Conservation (phyloP, 2,329 filamentous ascomycete species). For the Fusarium sp. region DNA sequence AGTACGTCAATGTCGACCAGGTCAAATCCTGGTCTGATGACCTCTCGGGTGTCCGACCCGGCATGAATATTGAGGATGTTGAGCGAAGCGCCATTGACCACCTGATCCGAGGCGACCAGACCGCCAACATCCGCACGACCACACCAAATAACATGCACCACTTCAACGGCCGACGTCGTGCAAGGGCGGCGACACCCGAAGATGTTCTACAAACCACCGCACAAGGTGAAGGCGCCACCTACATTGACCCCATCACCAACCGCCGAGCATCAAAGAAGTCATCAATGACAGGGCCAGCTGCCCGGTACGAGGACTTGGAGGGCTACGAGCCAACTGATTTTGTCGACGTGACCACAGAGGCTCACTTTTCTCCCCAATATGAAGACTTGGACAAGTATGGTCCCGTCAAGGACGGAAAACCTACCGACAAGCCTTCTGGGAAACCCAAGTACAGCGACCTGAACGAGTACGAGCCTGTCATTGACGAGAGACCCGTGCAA, state of each 20-base stretch:
- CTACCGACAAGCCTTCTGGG: constrained; percentile 35
- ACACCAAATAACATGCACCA: constrained; percentile 55
- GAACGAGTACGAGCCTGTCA: constrained; percentile 55
- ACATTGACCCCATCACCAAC: constrained; percentile 74
- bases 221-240: constrained; percentile 26
- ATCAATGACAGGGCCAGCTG: constrained; percentile 36
- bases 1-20: constrained; percentile 56
- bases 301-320: constrained; percentile 53
- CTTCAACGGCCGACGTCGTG: constrained; percentile 42
- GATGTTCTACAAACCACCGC: constrained; percentile 48
- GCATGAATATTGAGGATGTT: constrained; percentile 61
- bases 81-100: constrained; percentile 63
- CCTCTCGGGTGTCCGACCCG: constrained; percentile 56
- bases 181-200: constrained; percentile 41
- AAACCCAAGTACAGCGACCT: constrained; percentile 51
- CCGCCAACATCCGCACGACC: constrained; percentile 51
- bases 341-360: constrained; percentile 36
- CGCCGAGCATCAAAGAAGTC: constrained; percentile 59
- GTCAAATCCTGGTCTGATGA: constrained; percentile 57
- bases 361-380: constrained; percentile 49
- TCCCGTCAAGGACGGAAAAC: constrained; percentile 49
- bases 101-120: constrained; percentile 56
- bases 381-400: constrained; percentile 57
- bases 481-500: constrained; percentile 47
- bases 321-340: constrained; percentile 54